Evolutionary conservation across 306 rosid species (phyloP).

Genomic region (Vigna radiata): DNA sequence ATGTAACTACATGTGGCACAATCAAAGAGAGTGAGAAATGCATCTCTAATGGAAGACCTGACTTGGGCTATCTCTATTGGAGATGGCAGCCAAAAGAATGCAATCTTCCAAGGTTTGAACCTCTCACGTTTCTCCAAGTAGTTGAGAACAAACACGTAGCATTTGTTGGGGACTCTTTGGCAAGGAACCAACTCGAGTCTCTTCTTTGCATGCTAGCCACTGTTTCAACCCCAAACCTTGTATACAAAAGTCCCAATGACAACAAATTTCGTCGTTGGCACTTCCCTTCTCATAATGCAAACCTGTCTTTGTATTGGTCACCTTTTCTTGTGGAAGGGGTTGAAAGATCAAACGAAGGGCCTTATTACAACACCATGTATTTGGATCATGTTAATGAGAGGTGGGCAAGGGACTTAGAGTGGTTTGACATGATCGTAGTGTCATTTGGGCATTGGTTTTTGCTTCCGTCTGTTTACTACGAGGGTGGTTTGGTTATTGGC

Average conservation of each 20-base stretch:
- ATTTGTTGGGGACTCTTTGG: slow-evolving; percentile 82
- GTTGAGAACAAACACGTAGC: slow-evolving; percentile 65
- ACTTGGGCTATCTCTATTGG: slow-evolving; percentile 65
- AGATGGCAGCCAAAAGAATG: slow-evolving; percentile 75
- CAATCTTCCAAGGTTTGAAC: slow-evolving; percentile 68
- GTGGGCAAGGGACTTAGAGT: slow-evolving; percentile 66
- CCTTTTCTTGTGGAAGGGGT: slow-evolving; percentile 75
- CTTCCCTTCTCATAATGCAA: slow-evolving; percentile 62
- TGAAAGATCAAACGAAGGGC: slow-evolving; percentile 60
- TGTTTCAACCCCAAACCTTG: slow-evolving; percentile 57
- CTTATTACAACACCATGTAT: slow-evolving; percentile 56
- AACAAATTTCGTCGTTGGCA: slow-evolving; percentile 74
- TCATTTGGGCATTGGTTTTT: slow-evolving; percentile 85
- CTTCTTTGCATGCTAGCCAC: slow-evolving; percentile 76
- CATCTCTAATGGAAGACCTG: slow-evolving; percentile 64
- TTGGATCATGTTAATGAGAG: slow-evolving; percentile 67
- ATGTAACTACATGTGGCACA: slow-evolving; percentile 63
- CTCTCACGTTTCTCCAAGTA: slow-evolving; percentile 56
- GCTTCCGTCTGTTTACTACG: slow-evolving; percentile 72
- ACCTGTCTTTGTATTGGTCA: slow-evolving; percentile 73
- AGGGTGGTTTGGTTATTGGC: slow-evolving; percentile 62
- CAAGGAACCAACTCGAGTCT: slow-evolving; percentile 83
- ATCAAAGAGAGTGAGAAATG: slow-evolving; percentile 77
- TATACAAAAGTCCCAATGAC: slow-evolving; percentile 51
- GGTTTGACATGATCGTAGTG: slow-evolving; percentile 57